Evolutionary conservation across 225 moss, liverwort and hornwort genomes (phyloP), one percentile per base, ranked within the genome.

Genomic region (Physcomitrellopsis africana): DNA sequence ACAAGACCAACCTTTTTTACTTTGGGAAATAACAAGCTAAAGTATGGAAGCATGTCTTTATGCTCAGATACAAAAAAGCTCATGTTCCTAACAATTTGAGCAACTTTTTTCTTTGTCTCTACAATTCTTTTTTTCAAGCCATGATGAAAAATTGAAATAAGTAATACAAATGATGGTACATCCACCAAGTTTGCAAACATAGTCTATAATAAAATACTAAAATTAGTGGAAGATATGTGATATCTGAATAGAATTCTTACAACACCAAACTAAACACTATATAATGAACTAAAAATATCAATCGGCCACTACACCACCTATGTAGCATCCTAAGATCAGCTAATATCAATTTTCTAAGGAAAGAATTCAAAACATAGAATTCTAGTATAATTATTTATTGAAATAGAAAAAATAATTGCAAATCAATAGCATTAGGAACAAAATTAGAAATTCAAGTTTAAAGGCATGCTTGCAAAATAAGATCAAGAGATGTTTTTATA

Each of bases 21-120:
- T 79, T 99, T 95, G 5, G 99, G 99, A 49, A 99, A 83, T 68
- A 99, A 90, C 82, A 99, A 81, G 65, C 88, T 82, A 13, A 99
- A 84, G 74, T 99, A 99, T 11, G 99, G 99, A 69, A 95, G 90
- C 99, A 99, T 99, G 70, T 99, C 99, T 81, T 99, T 95, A 57
- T 99, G 99, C 72, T 99, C 95, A 18, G 99, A 95, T 47, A 99
- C 99, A 80, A 99, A 76, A 77, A 91, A 93, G 73, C 93, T 93
- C 99, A 99, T 99, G 67, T 99, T 99, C 53, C 99, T 95, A 27
- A 99, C 99, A 83, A 99, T 99, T 81, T 99, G 99, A 66, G 99
- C 99, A 70, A 95, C 99, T 69, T 89, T 99, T 77, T 99, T 99
- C 86, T 99, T 99, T 43, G 99, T 99, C 68, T 99, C 99, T 48